Conservation (phyloP, 495 filamentous ascomycete genomes). For the Penicillium maclennaniae region DNA sequence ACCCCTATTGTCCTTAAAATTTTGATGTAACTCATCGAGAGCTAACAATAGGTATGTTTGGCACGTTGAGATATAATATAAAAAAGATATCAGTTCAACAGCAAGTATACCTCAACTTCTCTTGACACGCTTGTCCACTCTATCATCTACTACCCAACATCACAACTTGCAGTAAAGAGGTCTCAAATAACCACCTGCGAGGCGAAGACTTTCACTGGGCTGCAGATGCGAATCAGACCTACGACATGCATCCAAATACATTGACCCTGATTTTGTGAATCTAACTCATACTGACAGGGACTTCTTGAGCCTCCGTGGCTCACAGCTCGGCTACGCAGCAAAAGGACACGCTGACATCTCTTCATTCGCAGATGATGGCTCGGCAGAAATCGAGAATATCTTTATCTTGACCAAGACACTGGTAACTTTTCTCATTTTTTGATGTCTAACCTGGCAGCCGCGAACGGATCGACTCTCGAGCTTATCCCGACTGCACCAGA, state of each 20-base stretch:
- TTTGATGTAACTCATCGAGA: too few species aligned
- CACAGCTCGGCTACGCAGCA: constrained; percentile 13
- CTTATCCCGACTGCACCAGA: too few species aligned
- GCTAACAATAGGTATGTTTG: too few species aligned
- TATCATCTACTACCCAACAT: too few species aligned
- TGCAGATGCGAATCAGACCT: constrained; percentile 10
- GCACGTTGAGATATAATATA: too few species aligned
- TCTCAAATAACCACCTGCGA: background rate
- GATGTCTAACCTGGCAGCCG: too few species aligned
- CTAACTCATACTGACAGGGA: background rate
- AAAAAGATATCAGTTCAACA: too few species aligned
- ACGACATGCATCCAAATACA: constrained; percentile 8
- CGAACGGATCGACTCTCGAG: too few species aligned
- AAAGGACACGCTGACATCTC: constrained; percentile 24
- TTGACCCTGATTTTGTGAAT: constrained; percentile 28
- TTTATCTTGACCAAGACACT: background rate
- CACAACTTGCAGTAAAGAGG: too few species aligned
- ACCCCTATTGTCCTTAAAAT: too few species aligned
- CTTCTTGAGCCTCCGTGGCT: constrained; percentile 2
- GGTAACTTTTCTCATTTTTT: background rate
- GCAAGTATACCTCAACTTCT: too few species aligned
- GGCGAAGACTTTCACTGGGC: constrained; percentile 37
- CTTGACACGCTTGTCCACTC: too few species aligned
- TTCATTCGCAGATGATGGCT: constrained; percentile 26
- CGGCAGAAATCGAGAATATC: background rate